Evolutionary conservation across 2,329 filamentous ascomycete species (phyloP), one percentile per base, ranked within the genome.

Genomic region (Hortaea sp.): DNA sequence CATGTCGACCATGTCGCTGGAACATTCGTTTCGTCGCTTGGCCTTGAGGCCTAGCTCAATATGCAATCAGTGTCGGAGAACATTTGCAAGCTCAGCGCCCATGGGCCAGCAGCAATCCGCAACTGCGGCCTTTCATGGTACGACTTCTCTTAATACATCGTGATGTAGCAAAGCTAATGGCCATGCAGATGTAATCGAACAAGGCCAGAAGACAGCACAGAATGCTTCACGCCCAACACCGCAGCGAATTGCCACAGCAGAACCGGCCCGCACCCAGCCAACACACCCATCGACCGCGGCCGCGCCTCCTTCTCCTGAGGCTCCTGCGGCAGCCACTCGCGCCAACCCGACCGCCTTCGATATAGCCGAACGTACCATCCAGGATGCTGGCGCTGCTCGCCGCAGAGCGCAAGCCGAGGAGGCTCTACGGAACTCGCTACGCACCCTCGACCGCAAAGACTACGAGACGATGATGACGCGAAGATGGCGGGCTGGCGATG

Each of bases 401-500:
- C 46, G 48, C 13, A 12, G 31, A 39, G 31, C 41, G n/a, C 12
- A 29, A 39, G 10, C n/a, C 40, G 11, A 29, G 9, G 31, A 13
- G 11, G 31, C 13, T 5, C 13, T 47, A 7, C 27, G 28, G n/a
- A 39, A 47, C 27, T 39, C 39, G 28, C 12, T 30, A 27, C 58
- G 64, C 42, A 57, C 54, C 40, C 63, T 57, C 51, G 53, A 56
- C 31, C 55, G 62, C 11, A 45, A 52, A 27, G 77, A 79, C 52
- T 79, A 79, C 63, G 67, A 79, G 57, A 71, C 68, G 51, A 81
- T 86, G 66, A 75, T 82, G 66, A 75, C 78, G 32, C 81, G 89
- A 41, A 74, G 76, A 37, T 97, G 85, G 83, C 73, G 74, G 57
- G 59, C 71, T 0, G 92, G 92, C 56, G 89, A 97, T 63, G 76